Base-by-base conservation (phyloP, 768 basidiomycete species). In the Jaapia argillacea region DNA sequence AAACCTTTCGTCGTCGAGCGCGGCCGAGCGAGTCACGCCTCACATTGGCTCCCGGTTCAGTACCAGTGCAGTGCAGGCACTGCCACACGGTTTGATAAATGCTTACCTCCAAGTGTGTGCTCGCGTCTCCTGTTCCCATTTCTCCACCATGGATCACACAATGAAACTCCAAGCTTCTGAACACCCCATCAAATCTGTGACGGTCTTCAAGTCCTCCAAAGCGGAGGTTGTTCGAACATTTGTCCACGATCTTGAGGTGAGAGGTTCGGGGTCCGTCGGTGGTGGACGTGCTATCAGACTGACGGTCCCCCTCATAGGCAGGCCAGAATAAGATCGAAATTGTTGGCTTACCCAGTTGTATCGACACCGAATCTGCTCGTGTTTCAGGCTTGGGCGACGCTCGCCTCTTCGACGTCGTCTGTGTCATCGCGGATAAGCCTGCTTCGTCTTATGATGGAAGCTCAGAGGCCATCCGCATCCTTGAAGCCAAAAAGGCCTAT, bases 211-310 rank as follows among this genome's bases (percentile, higher is more conserved):
- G 55, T 73, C 72, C 5, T 60, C 60, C 43, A 72, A 68, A 45
- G 79, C 77, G 1, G 75, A 81, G 51, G 58, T 81, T n/a, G 71
- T 73, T 31, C 69, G 78, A 6, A 61, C 61, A 0, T 77, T 79
- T 55, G 47, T 61, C 0, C 42, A 77, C 3, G 56, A 66, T 6
- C 67, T 81, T 10, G 56, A 72, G 64, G 77, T 77, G 57, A n/a
- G 59, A 50, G 14, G 4, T 27, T 14, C 24, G 5, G 5, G 7
- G 26, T 21, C 14, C 18, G 22, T 6, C 23, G 13, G 28, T 20
- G 4, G 35, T n/a, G 10, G 4, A 21, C 28, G 6, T 24, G 46
- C 31, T 3, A 23, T 40, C 26, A n/a, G n/a, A n/a, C n/a, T n/a
- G n/a, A n/a, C n/a, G n/a, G 16, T 10, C 10, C 31, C 31, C 31